Percentiles rank a stretch among this genome's conserved stretches.
Evolutionary conservation across 305 asterid genomes (phyloP).

Genomic region (Solanum chacoense): DNA sequence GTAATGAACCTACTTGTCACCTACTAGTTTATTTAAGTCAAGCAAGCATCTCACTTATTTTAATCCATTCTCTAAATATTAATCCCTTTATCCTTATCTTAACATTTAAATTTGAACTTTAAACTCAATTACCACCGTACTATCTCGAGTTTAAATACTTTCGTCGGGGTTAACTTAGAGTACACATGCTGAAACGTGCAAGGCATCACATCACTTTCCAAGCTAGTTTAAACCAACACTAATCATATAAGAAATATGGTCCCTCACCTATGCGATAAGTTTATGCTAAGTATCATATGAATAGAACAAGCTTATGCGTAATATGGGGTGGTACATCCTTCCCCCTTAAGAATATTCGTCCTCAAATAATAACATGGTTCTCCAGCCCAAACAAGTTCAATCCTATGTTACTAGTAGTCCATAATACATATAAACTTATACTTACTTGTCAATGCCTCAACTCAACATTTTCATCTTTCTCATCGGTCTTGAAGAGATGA

Average conservation of each 20-base stretch:
- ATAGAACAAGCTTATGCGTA: neutral
- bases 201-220: neutral
- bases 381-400: neutral
- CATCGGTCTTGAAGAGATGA: neutral
- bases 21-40: neutral
- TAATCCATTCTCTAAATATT: too few species aligned
- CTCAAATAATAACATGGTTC: neutral
- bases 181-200: neutral
- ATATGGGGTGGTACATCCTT: neutral
- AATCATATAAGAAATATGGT: neutral
- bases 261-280: neutral
- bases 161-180: neutral
- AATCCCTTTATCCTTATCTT: too few species aligned
- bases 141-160: neutral
- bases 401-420: neutral
- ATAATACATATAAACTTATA: neutral
- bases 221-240: neutral
- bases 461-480: neutral
- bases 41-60: too few species aligned
- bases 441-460: neutral
- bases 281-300: neutral
- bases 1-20: neutral
- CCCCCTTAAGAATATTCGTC: neutral
- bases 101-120: neutral
- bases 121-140: neutral